phyloP scores from a whole-genome alignment of 1,284 basidiomycete species.

The Marasmius fiardii region DNA sequence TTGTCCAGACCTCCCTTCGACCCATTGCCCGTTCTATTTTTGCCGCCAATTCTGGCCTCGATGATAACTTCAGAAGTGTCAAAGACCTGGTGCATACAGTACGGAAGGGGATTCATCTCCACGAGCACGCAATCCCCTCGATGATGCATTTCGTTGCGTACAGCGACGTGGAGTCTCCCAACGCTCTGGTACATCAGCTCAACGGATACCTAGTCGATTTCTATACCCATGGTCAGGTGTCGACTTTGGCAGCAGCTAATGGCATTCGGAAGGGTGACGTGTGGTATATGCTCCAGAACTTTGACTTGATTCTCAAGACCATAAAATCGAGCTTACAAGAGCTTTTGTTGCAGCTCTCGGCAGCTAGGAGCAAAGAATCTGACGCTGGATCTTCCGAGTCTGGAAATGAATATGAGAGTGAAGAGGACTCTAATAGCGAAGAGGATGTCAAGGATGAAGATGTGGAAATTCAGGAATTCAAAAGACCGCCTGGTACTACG shows the following conservation, averaged over 20 bases:
- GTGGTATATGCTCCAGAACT: slow-evolving; percentile 55
- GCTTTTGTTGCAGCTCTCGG: slow-evolving; percentile 33
- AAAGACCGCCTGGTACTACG: slow-evolving; percentile 34
- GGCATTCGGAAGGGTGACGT: slow-evolving; percentile 55
- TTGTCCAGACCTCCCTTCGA: slow-evolving; percentile 34
- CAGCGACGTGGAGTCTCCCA: slow-evolving; percentile 6
- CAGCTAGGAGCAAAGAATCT: too few relatives aligned
- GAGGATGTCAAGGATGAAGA: too few relatives aligned
- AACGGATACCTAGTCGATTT: slow-evolving; percentile 70
- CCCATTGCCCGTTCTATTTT: slow-evolving; percentile 50
- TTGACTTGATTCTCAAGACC: slow-evolving; percentile 45
- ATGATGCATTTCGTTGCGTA: slow-evolving; percentile 36
- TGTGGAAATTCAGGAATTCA: slow-evolving; percentile 16
- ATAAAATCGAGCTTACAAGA: slow-evolving; percentile 44
- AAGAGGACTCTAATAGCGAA: too few relatives aligned
- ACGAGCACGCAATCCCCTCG: slow-evolving; percentile 57
- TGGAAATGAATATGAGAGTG: neutral
- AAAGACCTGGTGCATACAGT: slow-evolving; percentile 49
- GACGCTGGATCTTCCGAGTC: slow-evolving; percentile 4
- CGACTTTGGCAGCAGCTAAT: slow-evolving; percentile 47
- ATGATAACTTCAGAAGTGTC: slow-evolving; percentile 47
- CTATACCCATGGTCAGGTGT: slow-evolving; percentile 41
- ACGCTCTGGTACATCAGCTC: slow-evolving; percentile 29
- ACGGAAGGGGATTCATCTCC: slow-evolving; percentile 49
- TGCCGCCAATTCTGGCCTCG: slow-evolving; percentile 62